Percentiles rank a stretch among this genome's conserved stretches.
These are phyloP conservation scores for Bipolaris sorokiniana DNA, from an alignment of 2,329 filamentous ascomycete genomes.

Conservation along the genomic window DNA sequence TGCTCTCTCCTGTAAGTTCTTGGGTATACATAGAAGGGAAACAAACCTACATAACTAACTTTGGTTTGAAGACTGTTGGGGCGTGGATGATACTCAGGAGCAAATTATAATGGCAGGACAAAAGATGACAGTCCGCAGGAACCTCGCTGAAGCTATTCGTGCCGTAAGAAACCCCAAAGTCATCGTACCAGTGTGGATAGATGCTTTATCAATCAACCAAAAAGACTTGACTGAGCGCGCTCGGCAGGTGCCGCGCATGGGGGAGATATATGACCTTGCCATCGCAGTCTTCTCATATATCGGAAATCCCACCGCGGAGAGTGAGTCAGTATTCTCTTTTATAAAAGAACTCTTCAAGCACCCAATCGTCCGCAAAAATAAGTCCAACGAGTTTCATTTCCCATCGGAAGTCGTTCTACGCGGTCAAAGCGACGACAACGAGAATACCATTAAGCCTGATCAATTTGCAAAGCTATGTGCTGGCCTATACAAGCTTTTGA, in stretches of 20 bases:
- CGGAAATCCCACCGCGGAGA: background rate
- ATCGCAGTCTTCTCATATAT: background rate
- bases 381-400: background rate
- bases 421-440: background rate
- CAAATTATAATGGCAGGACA: background rate
- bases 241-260: background rate
- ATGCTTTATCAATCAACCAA: slow-evolving; percentile 3
- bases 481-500: background rate
- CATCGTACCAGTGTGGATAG: slow-evolving; percentile 1
- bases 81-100: background rate
- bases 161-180: background rate
- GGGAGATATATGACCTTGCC: background rate
- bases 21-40: background rate
- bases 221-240: background rate
- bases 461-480: background rate
- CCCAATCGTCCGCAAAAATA: background rate
- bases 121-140: background rate
- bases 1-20: slow-evolving; percentile 1
- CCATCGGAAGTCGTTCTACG: background rate
- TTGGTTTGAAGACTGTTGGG: background rate
- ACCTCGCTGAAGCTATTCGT: slow-evolving; percentile 3
- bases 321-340: background rate
- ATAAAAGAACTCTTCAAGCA: background rate
- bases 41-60: background rate
- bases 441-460: background rate